A percentile compares a stretch with the other conserved stretches of the same genome.
Conservation (phyloP, 768 basidiomycete species). For the Floccularia luteovirens region DNA sequence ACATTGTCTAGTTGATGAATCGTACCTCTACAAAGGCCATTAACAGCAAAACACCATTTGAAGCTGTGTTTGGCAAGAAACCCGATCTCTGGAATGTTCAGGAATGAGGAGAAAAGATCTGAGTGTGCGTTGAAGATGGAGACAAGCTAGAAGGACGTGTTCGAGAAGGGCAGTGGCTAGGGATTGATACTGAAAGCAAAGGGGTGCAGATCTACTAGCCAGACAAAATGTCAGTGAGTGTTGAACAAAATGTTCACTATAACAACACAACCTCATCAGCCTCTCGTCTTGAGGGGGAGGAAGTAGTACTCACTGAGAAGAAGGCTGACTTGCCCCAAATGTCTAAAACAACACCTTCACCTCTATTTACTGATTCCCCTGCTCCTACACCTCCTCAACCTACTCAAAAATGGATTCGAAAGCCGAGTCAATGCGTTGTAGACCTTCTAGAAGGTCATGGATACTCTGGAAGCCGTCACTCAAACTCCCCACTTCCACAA, state of each 20-base stretch:
- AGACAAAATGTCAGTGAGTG: neutral
- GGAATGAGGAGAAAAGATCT: neutral
- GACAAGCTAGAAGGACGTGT: neutral
- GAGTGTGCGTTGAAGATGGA: neutral
- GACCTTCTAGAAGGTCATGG: no score
- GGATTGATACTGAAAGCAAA: neutral
- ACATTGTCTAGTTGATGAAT: neutral
- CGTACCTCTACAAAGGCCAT: neutral
- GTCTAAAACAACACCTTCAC: no score
- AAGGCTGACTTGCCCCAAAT: no score
- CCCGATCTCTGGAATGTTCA: neutral
- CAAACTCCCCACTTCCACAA: no score
- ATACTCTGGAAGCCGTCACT: no score
- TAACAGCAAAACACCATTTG: neutral
- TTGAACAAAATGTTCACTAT: neutral
- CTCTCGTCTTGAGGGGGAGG: neutral
- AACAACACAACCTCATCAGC: neutral
- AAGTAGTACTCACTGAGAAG: no score
- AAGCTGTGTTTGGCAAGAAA: neutral
- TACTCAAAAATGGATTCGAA: no score
- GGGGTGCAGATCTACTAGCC: neutral
- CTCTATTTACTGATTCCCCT: no score
- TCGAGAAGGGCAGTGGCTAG: neutral
- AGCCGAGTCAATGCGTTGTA: no score
- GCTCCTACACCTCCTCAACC: no score